phyloP scores from a whole-genome alignment of 148 eudicot genomes.

The Rhododendron mucronatum region DNA sequence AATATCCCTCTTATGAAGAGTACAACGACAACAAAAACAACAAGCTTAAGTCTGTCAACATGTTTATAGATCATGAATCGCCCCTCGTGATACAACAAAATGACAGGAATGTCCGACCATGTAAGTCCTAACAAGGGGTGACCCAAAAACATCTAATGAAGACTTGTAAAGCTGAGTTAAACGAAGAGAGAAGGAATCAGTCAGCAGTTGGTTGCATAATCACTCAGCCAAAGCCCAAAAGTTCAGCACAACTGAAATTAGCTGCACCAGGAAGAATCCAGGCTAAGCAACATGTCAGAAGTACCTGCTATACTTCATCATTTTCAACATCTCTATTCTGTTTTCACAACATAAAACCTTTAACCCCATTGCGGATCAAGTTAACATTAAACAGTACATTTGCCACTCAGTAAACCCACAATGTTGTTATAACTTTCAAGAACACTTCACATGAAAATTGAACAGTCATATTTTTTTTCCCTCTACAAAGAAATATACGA shows the following conservation, averaged over 20 bases:
- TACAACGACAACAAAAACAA: not conserved
- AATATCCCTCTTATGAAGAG: not conserved
- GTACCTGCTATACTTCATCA: constrained; percentile 5
- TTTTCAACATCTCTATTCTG: not conserved
- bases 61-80: not conserved
- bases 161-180: not conserved
- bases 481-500: not conserved
- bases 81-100: not conserved
- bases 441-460: not conserved
- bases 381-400: not conserved
- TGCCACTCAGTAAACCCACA: not conserved
- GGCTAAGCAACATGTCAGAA: not conserved
- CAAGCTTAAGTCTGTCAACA: not conserved
- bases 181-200: not conserved
- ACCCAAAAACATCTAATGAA: no score
- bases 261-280: not conserved
- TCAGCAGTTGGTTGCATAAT: constrained; percentile 3
- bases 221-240: not conserved
- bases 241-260: not conserved
- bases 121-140: not conserved
- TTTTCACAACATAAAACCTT: not conserved
- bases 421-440: not conserved
- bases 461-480: not conserved
- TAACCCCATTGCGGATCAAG: not conserved
- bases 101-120: not conserved